Conservation (phyloP, 116 monocot genomes). For the Trichopus zeylanicus region DNA sequence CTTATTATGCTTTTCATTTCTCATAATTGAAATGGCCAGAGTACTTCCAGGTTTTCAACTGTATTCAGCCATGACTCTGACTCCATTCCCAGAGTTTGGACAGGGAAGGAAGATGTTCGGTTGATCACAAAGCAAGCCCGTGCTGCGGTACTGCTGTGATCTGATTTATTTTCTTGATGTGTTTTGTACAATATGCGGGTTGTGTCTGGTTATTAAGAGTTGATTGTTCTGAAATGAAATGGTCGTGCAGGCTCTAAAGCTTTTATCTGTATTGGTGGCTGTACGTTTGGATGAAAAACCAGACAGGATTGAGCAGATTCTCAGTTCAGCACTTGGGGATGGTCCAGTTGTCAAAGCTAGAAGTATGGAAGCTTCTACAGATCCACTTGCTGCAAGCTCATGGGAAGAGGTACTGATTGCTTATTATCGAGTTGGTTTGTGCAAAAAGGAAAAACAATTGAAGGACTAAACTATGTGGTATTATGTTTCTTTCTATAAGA, state of each 20-base stretch:
- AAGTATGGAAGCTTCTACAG: slow-evolving; percentile 15
- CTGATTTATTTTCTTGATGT: neutral
- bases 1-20: neutral
- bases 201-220: neutral
- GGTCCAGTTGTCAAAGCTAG: slow-evolving; percentile 20
- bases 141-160: slow-evolving; percentile 26
- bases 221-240: neutral
- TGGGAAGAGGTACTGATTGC: slow-evolving; percentile 68
- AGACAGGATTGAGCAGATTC: slow-evolving; percentile 50
- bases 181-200: neutral
- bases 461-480: neutral
- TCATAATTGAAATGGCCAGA: neutral
- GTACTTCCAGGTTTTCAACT: slow-evolving; percentile 47
- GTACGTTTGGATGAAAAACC: slow-evolving; percentile 60
- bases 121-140: slow-evolving; percentile 55
- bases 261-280: slow-evolving; percentile 52
- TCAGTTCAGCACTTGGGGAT: slow-evolving; percentile 43
- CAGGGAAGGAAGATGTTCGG: slow-evolving; percentile 63
- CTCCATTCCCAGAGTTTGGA: slow-evolving; percentile 79
- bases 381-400: slow-evolving; percentile 66
- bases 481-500: slow-evolving; percentile 17
- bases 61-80: slow-evolving; percentile 66
- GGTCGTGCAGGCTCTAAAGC: slow-evolving; percentile 53
- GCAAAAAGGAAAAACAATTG: neutral
- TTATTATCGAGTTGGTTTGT: neutral